Percentiles rank a stretch among this genome's conserved stretches.
Conservation (phyloP, 768 basidiomycete genomes). For the Infundibulicybe gibba region DNA sequence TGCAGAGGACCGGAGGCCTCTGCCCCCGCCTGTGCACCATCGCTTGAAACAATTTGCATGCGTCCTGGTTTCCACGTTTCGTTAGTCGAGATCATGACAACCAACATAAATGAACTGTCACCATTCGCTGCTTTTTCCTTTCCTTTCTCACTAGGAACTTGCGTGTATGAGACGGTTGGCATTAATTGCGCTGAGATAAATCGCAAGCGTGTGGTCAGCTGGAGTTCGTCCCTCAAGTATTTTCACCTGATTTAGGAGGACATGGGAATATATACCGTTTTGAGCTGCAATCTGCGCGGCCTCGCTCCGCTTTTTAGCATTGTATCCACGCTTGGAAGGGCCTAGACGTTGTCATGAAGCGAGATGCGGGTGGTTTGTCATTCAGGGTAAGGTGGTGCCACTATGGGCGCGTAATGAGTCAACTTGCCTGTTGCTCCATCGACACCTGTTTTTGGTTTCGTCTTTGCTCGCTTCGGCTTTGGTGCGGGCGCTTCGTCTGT, state of each 20-base stretch:
- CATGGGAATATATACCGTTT: slow-evolving; percentile 48
- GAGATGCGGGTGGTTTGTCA: slow-evolving; percentile 3
- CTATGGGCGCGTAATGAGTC: not conserved
- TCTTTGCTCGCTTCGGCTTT: slow-evolving; percentile 46
- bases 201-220: not conserved
- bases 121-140: slow-evolving; percentile 41
- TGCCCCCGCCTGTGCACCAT: slow-evolving; percentile 17
- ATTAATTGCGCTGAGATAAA: slow-evolving; percentile 36
- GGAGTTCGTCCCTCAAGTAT: slow-evolving; percentile 4
- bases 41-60: slow-evolving; percentile 25
- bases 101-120: slow-evolving; percentile 14
- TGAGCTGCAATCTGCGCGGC: slow-evolving; percentile 62
- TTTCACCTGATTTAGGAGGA: slow-evolving; percentile 6
- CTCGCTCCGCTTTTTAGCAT: slow-evolving; percentile 69
- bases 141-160: slow-evolving; percentile 33
- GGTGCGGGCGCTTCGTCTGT: slow-evolving; percentile 36
- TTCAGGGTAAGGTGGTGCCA: not conserved
- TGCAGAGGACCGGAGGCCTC: slow-evolving; percentile 34
- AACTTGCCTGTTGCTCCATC: slow-evolving; percentile 18
- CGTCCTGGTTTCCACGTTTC: slow-evolving; percentile 7
- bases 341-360: slow-evolving; percentile 13
- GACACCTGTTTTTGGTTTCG: slow-evolving; percentile 24
- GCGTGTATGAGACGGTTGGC: slow-evolving; percentile 40
- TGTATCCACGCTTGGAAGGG: slow-evolving; percentile 64
- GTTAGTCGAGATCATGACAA: not conserved